A percentile compares a stretch with the other conserved stretches of the same genome.
Evolutionary conservation across 2,329 filamentous ascomycete genomes (phyloP).

Genomic region (Colletotrichum sp.): DNA sequence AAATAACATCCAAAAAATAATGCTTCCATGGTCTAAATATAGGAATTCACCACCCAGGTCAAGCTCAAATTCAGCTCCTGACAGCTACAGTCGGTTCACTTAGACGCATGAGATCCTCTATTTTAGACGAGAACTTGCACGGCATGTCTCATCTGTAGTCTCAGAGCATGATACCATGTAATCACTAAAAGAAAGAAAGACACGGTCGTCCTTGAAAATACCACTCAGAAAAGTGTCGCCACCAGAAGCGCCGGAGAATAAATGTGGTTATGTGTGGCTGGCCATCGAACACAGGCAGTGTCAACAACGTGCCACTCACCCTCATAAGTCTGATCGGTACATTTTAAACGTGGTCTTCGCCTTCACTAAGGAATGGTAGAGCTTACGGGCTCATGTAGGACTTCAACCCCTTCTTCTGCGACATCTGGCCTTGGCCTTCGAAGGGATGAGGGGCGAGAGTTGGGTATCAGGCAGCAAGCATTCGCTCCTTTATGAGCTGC

Average conservation of each 20-base stretch:
- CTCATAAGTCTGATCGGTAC: background rate
- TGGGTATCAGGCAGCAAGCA: background rate
- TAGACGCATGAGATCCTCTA: fast-evolving
- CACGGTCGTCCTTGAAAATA: background rate
- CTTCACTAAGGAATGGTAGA: background rate
- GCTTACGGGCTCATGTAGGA: background rate
- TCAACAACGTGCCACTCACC: fast-evolving
- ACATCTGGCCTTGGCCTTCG: background rate
- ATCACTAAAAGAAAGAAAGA: background rate
- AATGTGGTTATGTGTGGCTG: background rate
- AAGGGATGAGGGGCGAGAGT: background rate
- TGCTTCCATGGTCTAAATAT: fast-evolving
- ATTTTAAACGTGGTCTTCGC: background rate
- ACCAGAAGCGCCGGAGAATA: background rate
- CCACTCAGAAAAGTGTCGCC: background rate
- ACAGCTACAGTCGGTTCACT: background rate
- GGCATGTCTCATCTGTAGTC: fast-evolving
- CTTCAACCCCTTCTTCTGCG: background rate
- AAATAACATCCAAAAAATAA: background rate
- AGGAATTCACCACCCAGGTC: fast-evolving
- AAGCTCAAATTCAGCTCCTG: background rate
- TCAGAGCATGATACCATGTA: fast-evolving
- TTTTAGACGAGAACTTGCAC: fast-evolving
- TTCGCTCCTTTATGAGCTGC: background rate
- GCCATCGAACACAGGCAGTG: background rate